Evolutionary conservation across 2,329 filamentous ascomycete species (phyloP), one percentile per base, ranked within the genome.

Genomic region (Chaetomium sp.): DNA sequence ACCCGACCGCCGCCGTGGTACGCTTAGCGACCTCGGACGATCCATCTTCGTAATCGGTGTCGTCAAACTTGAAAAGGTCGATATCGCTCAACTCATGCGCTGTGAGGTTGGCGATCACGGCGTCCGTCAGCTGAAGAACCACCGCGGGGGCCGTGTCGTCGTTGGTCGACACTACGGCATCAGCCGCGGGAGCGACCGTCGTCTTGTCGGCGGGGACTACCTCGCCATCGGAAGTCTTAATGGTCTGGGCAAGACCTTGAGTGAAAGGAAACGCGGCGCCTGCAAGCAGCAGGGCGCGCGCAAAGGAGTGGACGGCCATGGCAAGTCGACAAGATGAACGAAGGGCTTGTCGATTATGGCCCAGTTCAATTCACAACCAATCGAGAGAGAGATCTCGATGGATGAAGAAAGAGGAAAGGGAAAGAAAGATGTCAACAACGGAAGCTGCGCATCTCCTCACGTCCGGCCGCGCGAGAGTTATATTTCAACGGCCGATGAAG

Each of bases 51-150:
- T 43, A 32, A 12, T 36, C 6, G 42, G 10, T 35, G 38, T 63
- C 58, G 32, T 63, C 61, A n/a, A 64, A 61, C 19, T 55, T 43
- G 44, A 63, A 61, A 19, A 63, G 59, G 1, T 62, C 52, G 6
- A 64, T 61, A 40, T 55, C 58, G 49, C 40, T 58, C 27, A 60
- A 56, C 56, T 57, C 48, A 32, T 68, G 63, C 12, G 59, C 63
- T 14, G 67, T 65, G 46, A 71, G 69, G 58, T 67, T 67, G 47
- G 63, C 65, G 36, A 71, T 54, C 14, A 69, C 66, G 6, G 57
- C 58, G 10, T 67, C 66, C 7, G 64, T 65, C 19, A 72, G 66
- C 59, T 66, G 63, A 6, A 58, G 47, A 11, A 53, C 41, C 10
- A 40, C 10, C 35, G 36, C n/a, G 9, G 36, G 37, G 6, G 14